Conservation (phyloP, 257 asterid genomes). For the Solanum pimpinellifolium region DNA sequence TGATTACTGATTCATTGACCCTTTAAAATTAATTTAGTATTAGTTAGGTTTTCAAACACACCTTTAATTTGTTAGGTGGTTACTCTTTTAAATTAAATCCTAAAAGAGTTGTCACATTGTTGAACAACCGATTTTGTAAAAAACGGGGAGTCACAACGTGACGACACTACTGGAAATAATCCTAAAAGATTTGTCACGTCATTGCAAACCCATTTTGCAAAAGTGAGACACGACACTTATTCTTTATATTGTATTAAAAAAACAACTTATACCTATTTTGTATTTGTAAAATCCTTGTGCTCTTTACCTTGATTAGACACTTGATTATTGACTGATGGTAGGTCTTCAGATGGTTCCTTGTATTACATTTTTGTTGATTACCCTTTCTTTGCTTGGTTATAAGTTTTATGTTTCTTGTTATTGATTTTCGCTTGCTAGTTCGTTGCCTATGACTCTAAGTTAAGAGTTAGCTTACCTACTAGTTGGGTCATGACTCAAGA, state of each 20-base stretch:
- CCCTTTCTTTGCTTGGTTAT: neutral
- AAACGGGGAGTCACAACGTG: no score
- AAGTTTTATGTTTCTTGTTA: neutral
- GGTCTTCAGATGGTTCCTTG: neutral
- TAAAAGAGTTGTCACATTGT: neutral
- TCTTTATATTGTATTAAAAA: no score
- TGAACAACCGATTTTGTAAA: neutral
- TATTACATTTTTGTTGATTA: neutral
- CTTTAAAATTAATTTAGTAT: neutral
- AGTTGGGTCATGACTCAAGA: no score
- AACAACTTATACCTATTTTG: neutral
- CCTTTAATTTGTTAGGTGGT: no score
- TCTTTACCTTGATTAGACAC: neutral
- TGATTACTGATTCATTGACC: neutral
- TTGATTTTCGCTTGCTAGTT: neutral
- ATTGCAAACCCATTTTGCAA: no score
- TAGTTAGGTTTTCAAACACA: neutral
- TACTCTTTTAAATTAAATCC: neutral
- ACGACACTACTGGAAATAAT: no score
- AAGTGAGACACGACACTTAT: no score
- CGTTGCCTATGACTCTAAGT: no score
- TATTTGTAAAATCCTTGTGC: neutral
- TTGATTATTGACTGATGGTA: neutral
- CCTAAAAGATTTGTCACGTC: no score
- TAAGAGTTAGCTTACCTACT: no score